A percentile compares a stretch with the other conserved stretches of the same genome.
These are phyloP conservation scores for Pseudogymnoascus sp. DNA, from an alignment of 2,329 filamentous ascomycete genomes.

Conservation along the genomic window DNA sequence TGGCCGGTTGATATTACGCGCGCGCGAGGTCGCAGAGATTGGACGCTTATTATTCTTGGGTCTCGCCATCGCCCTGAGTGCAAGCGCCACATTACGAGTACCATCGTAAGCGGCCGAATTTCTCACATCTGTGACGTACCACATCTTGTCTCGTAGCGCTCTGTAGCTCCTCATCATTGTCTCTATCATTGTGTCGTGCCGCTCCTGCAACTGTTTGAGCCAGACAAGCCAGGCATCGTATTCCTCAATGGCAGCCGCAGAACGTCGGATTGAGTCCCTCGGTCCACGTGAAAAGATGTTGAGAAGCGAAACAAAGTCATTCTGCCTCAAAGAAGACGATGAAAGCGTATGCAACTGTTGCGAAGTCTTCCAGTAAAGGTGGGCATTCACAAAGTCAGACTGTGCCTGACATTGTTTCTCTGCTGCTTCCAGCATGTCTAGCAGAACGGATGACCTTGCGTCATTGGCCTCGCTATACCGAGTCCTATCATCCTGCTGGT, in stretches of 20 bases:
- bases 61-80: conserved; percentile 82
- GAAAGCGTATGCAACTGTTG: conserved; percentile 61
- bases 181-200: conserved; percentile 66
- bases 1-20: conserved; percentile 29
- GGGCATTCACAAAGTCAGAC: conserved; percentile 75
- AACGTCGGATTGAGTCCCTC: conserved; percentile 61
- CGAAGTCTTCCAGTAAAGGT: conserved; percentile 78
- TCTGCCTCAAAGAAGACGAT: conserved; percentile 53
- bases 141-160: conserved; percentile 90
- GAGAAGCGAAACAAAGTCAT: conserved; percentile 64
- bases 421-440: conserved; percentile 69
- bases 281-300: conserved; percentile 69
- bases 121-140: conserved; percentile 91
- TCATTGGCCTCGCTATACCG: conserved; percentile 33
- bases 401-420: conserved; percentile 69
- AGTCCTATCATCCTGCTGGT: conserved; percentile 20
- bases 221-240: conserved; percentile 77
- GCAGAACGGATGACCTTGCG: conserved; percentile 45
- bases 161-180: conserved; percentile 67
- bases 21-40: conserved; percentile 30
- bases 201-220: conserved; percentile 74
- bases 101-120: conserved; percentile 85
- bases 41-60: conserved; percentile 37
- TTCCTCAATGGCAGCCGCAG: conserved; percentile 65
- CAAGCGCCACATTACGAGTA: conserved; percentile 75